Evolutionary conservation across 2,329 filamentous ascomycete species (phyloP), one percentile per base, ranked within the genome.

Genomic region (Scedosporium dehoogii): DNA sequence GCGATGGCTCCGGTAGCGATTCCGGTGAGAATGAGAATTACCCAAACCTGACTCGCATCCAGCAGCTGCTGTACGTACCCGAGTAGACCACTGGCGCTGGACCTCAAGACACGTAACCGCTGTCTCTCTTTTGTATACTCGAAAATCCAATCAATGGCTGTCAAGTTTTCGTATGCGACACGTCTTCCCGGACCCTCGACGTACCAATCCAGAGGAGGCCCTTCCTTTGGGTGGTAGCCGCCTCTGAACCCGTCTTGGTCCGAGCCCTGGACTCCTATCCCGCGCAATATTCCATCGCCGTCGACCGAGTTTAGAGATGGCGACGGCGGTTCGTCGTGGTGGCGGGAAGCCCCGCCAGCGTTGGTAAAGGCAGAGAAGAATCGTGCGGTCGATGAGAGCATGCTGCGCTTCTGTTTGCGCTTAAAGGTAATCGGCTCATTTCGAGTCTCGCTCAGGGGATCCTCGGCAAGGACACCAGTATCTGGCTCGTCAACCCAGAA

Each of bases 101-200:
- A 84, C 62, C 86, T 84, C 21, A 99, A 79, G 33, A 89, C 83
- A n/a, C 91, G 85, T 69, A 96, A 78, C 25, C 94, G 85, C 73
- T 96, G 91, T 21, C 94, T 85, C 76, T 99, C 94, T 74, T 97
- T 97, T 60, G 90, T 94, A 72, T 97, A 96, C 74, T 99, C 94
- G 69, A 96, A 97, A 71, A 97, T 97, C 94, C 94, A 99, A 78
- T 99, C 94, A 73, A 99, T 99, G 63, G 94, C 93, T 16, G 93
- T 97, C 73, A 97, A 80, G 75, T 99, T 90, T 71, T 97, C 93
- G 76, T 99, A 99, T 62, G 90, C 93, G 44, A 97, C 92, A 70
- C 94, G 85, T 61, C 91, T 85, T 1, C 92, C 92, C 0, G 91
- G 92, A 0, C 91, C 92, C 74, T 97, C 93, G 58, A 88, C 82